Evolutionary conservation across 2,329 filamentous ascomycete genomes (phyloP).

Genomic region (Neopestalotiopsis clavispora): DNA sequence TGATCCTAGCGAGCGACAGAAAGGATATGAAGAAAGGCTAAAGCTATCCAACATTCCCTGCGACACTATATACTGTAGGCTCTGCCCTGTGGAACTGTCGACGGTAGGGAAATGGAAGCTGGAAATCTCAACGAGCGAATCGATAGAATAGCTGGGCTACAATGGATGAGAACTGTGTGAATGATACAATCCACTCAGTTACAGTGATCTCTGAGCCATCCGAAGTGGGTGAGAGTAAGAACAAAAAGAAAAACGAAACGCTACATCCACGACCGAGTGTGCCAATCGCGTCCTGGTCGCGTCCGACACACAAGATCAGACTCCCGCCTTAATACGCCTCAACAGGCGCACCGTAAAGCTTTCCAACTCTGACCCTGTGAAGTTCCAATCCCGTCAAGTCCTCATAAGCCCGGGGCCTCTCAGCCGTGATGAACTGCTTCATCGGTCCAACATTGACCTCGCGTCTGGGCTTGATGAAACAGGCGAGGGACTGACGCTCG

Average conservation of each 20-base stretch:
- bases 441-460: slow-evolving; percentile 16
- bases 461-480: slow-evolving; percentile 18
- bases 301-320: not conserved
- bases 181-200: not conserved
- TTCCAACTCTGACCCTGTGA: slow-evolving; percentile 7
- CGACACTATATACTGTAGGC: not conserved
- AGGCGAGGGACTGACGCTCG: slow-evolving; percentile 14
- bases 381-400: slow-evolving; percentile 5
- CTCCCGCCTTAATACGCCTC: not conserved
- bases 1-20: not conserved
- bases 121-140: not conserved
- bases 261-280: not conserved
- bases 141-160: not conserved
- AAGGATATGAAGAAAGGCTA: not conserved
- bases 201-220: not conserved
- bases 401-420: not conserved
- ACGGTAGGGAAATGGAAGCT: not conserved
- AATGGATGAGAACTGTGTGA: not conserved
- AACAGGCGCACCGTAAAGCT: slow-evolving; percentile 6
- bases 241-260: not conserved
- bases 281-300: not conserved
- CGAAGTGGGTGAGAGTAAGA: not conserved
- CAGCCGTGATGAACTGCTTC: slow-evolving; percentile 2
- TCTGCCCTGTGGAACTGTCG: not conserved
- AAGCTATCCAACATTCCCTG: not conserved